These are phyloP conservation scores for Rhynchosporium agropyri DNA, from an alignment of 2,329 filamentous ascomycete species.

Conservation along the genomic window DNA sequence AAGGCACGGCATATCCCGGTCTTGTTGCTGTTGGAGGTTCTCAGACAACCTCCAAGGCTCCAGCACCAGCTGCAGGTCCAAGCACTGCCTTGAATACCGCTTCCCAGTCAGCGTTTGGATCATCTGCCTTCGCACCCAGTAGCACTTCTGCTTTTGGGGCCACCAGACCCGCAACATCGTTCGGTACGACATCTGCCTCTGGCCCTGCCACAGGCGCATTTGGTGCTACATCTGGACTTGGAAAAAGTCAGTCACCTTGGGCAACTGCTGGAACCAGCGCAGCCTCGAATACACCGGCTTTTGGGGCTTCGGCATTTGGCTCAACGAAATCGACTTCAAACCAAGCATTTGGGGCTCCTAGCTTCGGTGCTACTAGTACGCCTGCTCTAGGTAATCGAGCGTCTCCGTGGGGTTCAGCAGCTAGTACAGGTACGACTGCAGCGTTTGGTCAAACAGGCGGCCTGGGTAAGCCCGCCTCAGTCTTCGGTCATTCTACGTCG, in stretches of 20 bases:
- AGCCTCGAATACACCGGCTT: constrained; percentile 44
- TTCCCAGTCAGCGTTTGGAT: constrained; percentile 43
- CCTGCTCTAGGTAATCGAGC: constrained; percentile 44
- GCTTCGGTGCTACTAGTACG: constrained; percentile 46
- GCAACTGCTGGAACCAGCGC: constrained; percentile 42
- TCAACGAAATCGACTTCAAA: constrained; percentile 33
- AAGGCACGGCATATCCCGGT: constrained; percentile 72
- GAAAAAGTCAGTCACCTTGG: constrained; percentile 57
- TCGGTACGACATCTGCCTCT: constrained; percentile 46
- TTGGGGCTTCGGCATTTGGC: constrained; percentile 51
- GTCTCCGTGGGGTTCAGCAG: constrained; percentile 56
- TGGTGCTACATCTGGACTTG: constrained; percentile 48
- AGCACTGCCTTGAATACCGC: constrained; percentile 38
- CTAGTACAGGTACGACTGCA: constrained; percentile 39
- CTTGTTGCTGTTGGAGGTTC: constrained; percentile 52
- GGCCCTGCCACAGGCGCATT: constrained; percentile 42
- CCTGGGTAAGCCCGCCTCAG: constrained; percentile 45
- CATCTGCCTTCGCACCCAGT: constrained; percentile 40
- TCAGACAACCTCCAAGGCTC: constrained; percentile 26
- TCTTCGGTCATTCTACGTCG: constrained; percentile 40
- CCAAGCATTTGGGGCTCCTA: constrained; percentile 54
- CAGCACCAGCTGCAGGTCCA: constrained; percentile 34
- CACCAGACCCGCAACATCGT: constrained; percentile 36
- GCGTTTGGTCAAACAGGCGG: constrained; percentile 61
- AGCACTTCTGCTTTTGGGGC: constrained; percentile 42